These are phyloP conservation scores for Tulasnella sp. DNA, from an alignment of 768 basidiomycete genomes.

Conservation along the genomic window DNA sequence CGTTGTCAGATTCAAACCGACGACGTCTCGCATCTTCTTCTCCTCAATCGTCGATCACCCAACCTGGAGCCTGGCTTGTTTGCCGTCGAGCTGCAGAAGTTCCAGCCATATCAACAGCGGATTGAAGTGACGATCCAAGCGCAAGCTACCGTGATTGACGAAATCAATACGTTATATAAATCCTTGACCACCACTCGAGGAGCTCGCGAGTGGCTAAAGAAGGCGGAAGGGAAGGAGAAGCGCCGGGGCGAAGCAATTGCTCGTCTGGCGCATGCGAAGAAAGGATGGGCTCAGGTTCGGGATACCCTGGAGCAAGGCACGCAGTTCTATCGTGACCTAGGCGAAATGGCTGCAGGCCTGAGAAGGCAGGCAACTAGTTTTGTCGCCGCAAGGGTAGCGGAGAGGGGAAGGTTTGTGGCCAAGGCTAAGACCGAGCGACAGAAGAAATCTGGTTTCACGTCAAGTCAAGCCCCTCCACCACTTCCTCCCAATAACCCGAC, in stretches of 20 bases:
- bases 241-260: conserved; percentile 65
- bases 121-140: conserved; percentile 69
- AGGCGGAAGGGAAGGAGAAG: conserved; percentile 77
- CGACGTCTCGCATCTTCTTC: conserved; percentile 89
- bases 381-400: conserved; percentile 52
- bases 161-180: conserved; percentile 65
- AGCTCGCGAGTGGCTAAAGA: conserved; percentile 65
- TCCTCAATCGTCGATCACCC: conserved; percentile 80
- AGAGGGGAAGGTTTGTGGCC: conserved; percentile 59
- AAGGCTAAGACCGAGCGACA: conserved; percentile 63
- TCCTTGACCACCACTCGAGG: conserved; percentile 63
- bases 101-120: conserved; percentile 81
- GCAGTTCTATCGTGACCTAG: conserved; percentile 79
- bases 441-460: conserved; percentile 28
- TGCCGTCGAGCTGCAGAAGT: conserved; percentile 91
- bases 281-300: conserved; percentile 78
- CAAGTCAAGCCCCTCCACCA: conserved; percentile 16
- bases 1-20: conserved; percentile 74
- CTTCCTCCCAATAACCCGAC: neutral
- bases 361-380: conserved; percentile 53
- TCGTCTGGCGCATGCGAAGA: conserved; percentile 65
- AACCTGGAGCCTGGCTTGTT: conserved; percentile 82
- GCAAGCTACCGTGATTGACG: conserved; percentile 64
- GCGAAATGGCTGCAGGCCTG: conserved; percentile 52
- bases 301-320: conserved; percentile 68